These are phyloP conservation scores for Candida loeiensis DNA, from an alignment of 805 yeast genomes.

Conservation along the genomic window DNA sequence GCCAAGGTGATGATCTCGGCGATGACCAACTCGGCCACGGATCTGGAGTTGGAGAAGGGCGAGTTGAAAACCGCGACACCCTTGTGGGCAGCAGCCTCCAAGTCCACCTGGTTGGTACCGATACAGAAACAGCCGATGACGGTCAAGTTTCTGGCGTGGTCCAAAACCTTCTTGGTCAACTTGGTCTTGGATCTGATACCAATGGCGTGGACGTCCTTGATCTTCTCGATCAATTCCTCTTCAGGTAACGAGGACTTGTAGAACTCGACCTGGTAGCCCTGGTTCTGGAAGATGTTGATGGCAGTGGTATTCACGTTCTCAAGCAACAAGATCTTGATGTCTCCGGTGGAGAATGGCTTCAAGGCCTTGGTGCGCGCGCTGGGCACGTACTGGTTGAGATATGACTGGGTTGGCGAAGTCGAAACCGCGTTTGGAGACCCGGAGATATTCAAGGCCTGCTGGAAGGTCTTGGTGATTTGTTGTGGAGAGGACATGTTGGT, in stretches of 20 bases:
- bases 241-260: constrained; percentile 86
- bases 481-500: constrained; percentile 59
- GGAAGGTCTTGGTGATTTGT: constrained; percentile 61
- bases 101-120: constrained; percentile 97
- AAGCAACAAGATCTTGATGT: constrained; percentile 82
- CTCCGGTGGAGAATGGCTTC: constrained; percentile 95
- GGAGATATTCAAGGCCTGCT: constrained; percentile 50
- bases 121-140: constrained; percentile 98
- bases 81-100: constrained; percentile 82
- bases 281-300: constrained; percentile 72
- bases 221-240: constrained; percentile 91
- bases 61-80: constrained; percentile 98
- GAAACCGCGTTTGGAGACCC: constrained; percentile 69
- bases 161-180: constrained; percentile 71
- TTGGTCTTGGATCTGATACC: constrained; percentile 98
- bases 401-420: constrained; percentile 79
- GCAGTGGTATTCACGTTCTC: constrained; percentile 96
- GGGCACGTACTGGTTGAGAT: constrained; percentile 51
- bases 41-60: constrained; percentile 96
- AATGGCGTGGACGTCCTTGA: constrained; percentile 89
- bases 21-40: constrained; percentile 96
- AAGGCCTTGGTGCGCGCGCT: constrained; percentile 61
- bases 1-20: constrained; percentile 93
- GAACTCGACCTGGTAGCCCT: constrained; percentile 97
- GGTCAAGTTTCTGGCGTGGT: constrained; percentile 84